A percentile compares a stretch with the other conserved stretches of the same genome.
These are phyloP conservation scores for Lactifluus rugatus DNA, from an alignment of 768 basidiomycete species.

Conservation along the genomic window DNA sequence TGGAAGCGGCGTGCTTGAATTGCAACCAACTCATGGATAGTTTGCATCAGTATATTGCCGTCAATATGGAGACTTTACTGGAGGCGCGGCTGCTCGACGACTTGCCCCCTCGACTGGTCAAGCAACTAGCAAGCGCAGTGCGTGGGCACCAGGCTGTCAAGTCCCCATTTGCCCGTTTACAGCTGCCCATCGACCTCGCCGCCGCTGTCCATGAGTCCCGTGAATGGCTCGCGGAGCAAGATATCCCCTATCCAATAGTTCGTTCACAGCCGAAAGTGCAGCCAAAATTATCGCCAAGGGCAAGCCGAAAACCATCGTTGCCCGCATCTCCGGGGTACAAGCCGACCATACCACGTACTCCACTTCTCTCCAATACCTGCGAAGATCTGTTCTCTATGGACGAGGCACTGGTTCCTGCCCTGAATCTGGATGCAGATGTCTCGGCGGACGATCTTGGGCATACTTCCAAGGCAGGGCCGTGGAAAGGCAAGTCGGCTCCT, in stretches of 20 bases:
- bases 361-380: conserved; percentile 25
- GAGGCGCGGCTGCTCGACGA: conserved; percentile 75
- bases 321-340: conserved; percentile 25
- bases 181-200: conserved; percentile 40
- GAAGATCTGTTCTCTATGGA: conserved; percentile 85
- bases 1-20: conserved; percentile 74
- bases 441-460: not conserved
- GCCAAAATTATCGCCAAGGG: conserved; percentile 24
- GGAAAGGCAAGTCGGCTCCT: conserved; percentile 32
- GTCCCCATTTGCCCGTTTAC: conserved; percentile 55
- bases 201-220: conserved; percentile 42
- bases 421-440: conserved; percentile 20
- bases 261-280: conserved; percentile 22
- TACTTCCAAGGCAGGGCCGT: conserved; percentile 22
- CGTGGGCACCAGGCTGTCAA: conserved; percentile 51
- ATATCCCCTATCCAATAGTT: conserved; percentile 52
- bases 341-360: conserved; percentile 22
- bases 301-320: conserved; percentile 25
- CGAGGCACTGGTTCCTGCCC: conserved; percentile 34
- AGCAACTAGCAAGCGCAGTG: conserved; percentile 53
- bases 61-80: conserved; percentile 80
- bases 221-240: conserved; percentile 63
- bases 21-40: conserved; percentile 57
- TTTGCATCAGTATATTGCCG: conserved; percentile 69
- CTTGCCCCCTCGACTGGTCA: conserved; percentile 52